A percentile compares a stretch with the other conserved stretches of the same genome.
These are phyloP conservation scores for Erodium texanum DNA, from an alignment of 441 rosid species.

Conservation along the genomic window DNA sequence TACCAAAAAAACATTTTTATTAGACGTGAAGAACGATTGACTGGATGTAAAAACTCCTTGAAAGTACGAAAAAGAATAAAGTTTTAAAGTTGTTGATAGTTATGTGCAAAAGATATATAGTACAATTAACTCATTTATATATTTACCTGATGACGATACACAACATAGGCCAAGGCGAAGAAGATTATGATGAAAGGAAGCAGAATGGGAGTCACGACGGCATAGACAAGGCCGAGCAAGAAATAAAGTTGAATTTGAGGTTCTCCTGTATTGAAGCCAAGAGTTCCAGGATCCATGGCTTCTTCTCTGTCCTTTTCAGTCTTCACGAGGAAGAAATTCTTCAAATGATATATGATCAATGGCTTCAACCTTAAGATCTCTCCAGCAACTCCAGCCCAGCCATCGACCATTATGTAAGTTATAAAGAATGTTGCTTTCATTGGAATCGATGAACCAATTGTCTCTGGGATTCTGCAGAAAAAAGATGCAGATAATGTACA, in stretches of 20 bases:
- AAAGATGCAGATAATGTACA: background rate
- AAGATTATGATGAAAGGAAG: constrained; percentile 81
- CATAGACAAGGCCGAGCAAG: constrained; percentile 82
- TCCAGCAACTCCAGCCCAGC: constrained; percentile 95
- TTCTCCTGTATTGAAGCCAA: constrained; percentile 81
- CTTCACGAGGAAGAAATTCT: no score
- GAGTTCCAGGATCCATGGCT: constrained; percentile 91
- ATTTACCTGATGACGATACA: constrained; percentile 87
- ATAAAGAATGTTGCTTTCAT: constrained; percentile 86
- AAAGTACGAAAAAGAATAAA: no score
- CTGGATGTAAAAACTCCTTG: no score
- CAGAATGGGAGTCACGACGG: constrained; percentile 69
- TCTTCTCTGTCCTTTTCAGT: constrained; percentile 91
- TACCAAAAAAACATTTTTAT: no score
- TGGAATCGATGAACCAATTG: constrained; percentile 82
- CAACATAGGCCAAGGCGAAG: constrained; percentile 68
- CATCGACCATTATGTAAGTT: constrained; percentile 95
- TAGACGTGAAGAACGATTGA: no score
- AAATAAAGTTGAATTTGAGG: constrained; percentile 89
- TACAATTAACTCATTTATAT: background rate
- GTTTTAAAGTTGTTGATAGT: no score
- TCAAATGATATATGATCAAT: constrained; percentile 70
- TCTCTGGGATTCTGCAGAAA: constrained; percentile 57
- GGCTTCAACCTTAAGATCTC: constrained; percentile 81
- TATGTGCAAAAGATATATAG: no score